These are phyloP conservation scores for Hordeum pubiflorum DNA, from an alignment of 202 grass and related monocot genomes.

Conservation along the genomic window DNA sequence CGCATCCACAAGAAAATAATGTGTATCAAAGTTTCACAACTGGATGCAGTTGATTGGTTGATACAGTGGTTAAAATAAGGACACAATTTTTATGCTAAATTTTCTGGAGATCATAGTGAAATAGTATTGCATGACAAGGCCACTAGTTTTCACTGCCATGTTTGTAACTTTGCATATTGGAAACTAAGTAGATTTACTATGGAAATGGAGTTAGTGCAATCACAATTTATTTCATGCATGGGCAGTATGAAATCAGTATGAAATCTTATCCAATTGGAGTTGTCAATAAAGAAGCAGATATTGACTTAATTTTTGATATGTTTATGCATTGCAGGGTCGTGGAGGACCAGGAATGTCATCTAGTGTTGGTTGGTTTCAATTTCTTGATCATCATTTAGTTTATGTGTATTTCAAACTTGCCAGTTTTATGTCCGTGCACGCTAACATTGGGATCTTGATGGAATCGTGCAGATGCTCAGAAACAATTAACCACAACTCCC, in stretches of 20 bases:
- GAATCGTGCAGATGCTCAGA: slow-evolving; percentile 42
- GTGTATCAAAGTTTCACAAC: slow-evolving; percentile 1
- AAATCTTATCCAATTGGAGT: slow-evolving; percentile 16
- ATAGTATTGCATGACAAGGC: not conserved
- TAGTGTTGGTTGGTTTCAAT: slow-evolving; percentile 43
- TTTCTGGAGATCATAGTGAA: not conserved
- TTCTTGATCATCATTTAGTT: slow-evolving; percentile 22
- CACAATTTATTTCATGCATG: slow-evolving; percentile 17
- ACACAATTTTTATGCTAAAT: not conserved
- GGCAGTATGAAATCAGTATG: slow-evolving; percentile 8
- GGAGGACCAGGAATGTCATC: slow-evolving; percentile 89
- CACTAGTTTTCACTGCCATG: not conserved
- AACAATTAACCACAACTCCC: slow-evolving; percentile 32
- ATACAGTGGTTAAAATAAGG: slow-evolving; percentile 1
- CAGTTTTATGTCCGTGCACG: slow-evolving; percentile 13
- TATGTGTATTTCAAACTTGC: not conserved
- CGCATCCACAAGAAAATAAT: slow-evolving; percentile 7
- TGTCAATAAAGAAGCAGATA: slow-evolving; percentile 6
- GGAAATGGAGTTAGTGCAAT: slow-evolving; percentile 7
- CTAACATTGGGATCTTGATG: slow-evolving; percentile 24
- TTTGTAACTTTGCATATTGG: slow-evolving; percentile 5
- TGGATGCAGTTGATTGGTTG: slow-evolving; percentile 17
- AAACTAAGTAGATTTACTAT: slow-evolving; percentile 22
- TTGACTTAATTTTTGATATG: slow-evolving; percentile 27
- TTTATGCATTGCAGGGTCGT: slow-evolving; percentile 68